phyloP scores from a whole-genome alignment of 83 land plant species.

The Diphasiastrum complanatum region DNA sequence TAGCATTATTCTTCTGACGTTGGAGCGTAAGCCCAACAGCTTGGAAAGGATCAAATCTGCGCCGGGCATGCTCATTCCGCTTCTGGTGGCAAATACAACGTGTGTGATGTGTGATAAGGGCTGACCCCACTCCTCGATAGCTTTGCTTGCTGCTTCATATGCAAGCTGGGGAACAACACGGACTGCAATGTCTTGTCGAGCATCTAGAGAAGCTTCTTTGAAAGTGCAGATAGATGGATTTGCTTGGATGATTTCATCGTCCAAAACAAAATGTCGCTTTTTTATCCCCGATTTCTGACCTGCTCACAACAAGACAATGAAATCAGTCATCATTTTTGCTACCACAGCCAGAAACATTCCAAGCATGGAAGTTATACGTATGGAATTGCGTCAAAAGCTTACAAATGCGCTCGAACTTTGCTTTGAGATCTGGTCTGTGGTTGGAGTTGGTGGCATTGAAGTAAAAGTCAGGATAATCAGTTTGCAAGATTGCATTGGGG shows the following conservation, averaged over 20 bases:
- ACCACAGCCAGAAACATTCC: neutral
- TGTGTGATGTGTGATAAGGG: slow-evolving; percentile 11
- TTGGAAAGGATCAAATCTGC: slow-evolving; percentile 5
- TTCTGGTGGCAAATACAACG: slow-evolving; percentile 11
- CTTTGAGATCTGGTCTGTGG: slow-evolving; percentile 7
- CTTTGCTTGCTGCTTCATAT: slow-evolving; percentile 7
- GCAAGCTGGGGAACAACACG: slow-evolving; percentile 13
- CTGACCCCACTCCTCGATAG: slow-evolving; percentile 15
- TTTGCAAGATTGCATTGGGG: slow-evolving; percentile 9
- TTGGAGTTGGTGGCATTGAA: slow-evolving; percentile 3
- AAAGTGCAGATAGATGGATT: slow-evolving; percentile 17
- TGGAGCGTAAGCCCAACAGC: slow-evolving; percentile 14
- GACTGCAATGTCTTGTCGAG: slow-evolving; percentile 11
- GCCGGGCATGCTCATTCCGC: slow-evolving; percentile 17
- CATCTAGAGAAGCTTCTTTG: slow-evolving; percentile 9
- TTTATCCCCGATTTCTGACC: slow-evolving; percentile 11
- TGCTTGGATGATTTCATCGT: neutral
- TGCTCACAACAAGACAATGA: neutral
- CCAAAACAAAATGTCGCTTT: slow-evolving; percentile 8
- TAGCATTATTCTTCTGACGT: slow-evolving; percentile 9
- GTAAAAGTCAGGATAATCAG: slow-evolving; percentile 14
- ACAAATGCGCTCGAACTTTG: slow-evolving; percentile 13
- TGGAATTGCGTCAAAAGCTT: neutral
- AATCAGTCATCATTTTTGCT: neutral
- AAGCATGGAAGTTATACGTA: neutral